Percentiles rank a stretch among this genome's conserved stretches.
Conservation (phyloP, 495 filamentous ascomycete species). For the Amphirosellinia nigrospora region DNA sequence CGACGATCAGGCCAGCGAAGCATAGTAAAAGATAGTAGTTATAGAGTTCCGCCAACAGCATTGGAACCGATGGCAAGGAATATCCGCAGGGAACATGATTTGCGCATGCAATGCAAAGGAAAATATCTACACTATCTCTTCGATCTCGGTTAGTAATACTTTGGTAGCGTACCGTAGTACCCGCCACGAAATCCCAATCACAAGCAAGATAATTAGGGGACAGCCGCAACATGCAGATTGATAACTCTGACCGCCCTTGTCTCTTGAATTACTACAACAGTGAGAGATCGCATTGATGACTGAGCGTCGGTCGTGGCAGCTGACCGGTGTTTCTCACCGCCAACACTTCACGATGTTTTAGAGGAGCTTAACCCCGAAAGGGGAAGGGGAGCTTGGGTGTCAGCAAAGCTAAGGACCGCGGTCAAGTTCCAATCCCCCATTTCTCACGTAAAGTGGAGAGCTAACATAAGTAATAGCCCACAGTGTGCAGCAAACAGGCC, state of each 20-base stretch:
- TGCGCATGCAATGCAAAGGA: background rate
- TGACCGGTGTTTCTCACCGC: conserved; percentile 14
- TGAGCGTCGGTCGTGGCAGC: conserved; percentile 5
- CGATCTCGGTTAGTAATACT: background rate
- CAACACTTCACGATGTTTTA: conserved; percentile 22
- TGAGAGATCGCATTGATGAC: conserved; percentile 22
- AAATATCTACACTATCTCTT: background rate
- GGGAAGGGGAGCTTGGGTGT: conserved; percentile 3
- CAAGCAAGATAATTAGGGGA: background rate
- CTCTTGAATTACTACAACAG: conserved; percentile 7
- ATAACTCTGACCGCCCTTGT: background rate
- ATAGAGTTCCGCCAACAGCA: background rate
- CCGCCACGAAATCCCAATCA: conserved; percentile 2
- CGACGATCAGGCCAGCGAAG: background rate
- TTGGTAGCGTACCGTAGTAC: background rate
- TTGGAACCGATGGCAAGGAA: background rate
- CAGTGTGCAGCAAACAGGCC: background rate
- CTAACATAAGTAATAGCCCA: conserved; percentile 7
- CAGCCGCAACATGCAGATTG: background rate
- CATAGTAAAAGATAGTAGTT: background rate
- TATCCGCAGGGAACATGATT: conserved; percentile 6
- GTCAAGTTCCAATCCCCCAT: conserved; percentile 6
- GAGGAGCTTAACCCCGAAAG: conserved; percentile 16
- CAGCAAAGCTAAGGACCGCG: conserved; percentile 11
- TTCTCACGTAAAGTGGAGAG: conserved; percentile 7